Percentiles rank a stretch among this genome's conserved stretches.
phyloP scores from a whole-genome alignment of 106 monocot genomes.

The Triglochin maritima region DNA sequence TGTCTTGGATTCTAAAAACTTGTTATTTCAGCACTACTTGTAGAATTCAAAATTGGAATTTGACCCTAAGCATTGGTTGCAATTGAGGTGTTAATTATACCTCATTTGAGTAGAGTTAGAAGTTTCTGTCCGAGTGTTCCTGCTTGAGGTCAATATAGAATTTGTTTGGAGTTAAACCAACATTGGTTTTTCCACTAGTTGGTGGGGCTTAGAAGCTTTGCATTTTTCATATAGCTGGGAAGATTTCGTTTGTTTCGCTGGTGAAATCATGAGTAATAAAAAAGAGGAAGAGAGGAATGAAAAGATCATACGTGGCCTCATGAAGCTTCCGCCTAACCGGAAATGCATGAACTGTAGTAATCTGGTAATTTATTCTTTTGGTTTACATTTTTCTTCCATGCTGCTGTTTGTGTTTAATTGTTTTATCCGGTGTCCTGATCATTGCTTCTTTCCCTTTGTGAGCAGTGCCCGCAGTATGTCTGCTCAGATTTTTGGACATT shows the following conservation, averaged over 20 bases:
- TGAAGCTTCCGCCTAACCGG: conserved; percentile 57
- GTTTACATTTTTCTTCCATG: neutral
- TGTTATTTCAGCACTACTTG: too few species aligned
- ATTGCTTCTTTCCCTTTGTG: neutral
- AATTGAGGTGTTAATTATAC: too few species aligned
- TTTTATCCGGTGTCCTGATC: neutral
- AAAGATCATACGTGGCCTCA: conserved; percentile 60
- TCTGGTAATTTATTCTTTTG: conserved; percentile 18
- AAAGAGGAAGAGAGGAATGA: conserved; percentile 56
- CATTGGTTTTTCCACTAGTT: too few species aligned
- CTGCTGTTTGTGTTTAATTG: neutral
- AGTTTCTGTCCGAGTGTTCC: too few species aligned
- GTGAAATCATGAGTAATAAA: conserved; percentile 29
- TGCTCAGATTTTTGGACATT: conserved; percentile 73
- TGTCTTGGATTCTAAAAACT: too few species aligned
- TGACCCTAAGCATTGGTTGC: too few species aligned
- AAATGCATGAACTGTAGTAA: conserved; percentile 56
- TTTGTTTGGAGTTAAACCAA: too few species aligned
- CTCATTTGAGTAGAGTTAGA: too few species aligned
- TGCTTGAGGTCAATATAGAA: too few species aligned
- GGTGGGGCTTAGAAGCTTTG: too few species aligned
- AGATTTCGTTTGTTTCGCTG: neutral
- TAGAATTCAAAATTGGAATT: too few species aligned
- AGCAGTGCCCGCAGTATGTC: conserved; percentile 63
- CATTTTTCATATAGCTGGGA: too few species aligned